phyloP scores from a whole-genome alignment of 805 yeast genomes.

The Pichia thaimueangensis region DNA sequence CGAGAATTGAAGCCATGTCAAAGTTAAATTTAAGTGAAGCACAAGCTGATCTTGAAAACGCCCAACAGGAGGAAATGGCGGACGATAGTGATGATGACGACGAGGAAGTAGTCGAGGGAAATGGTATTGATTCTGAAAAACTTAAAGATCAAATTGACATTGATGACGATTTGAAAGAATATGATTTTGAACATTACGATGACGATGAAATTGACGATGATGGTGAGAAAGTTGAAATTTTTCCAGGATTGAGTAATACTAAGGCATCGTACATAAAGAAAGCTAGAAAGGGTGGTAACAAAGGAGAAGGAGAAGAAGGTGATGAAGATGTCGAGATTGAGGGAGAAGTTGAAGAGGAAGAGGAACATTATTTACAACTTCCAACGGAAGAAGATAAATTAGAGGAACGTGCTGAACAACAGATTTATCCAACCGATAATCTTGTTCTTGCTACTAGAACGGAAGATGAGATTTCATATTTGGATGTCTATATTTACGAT shows the following conservation, averaged over 20 bases:
- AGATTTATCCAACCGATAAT: conserved; percentile 85
- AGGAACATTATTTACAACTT: conserved; percentile 57
- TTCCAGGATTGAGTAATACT: conserved; percentile 60
- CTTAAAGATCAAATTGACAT: conserved; percentile 50
- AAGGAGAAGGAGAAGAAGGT: conserved; percentile 25
- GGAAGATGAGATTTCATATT: conserved; percentile 87
- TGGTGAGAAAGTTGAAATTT: conserved; percentile 57
- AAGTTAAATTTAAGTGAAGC: conserved; percentile 76
- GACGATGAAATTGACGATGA: conserved; percentile 48
- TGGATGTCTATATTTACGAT: conserved; percentile 92
- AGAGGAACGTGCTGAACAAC: conserved; percentile 80
- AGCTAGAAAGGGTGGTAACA: conserved; percentile 39
- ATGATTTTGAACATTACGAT: conserved; percentile 80
- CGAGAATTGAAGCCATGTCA: conserved; percentile 80
- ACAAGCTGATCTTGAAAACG: conserved; percentile 26
- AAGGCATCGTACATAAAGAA: conserved; percentile 51
- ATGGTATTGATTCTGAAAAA: conserved; percentile 10
- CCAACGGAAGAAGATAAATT: conserved; percentile 56
- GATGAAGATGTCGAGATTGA: conserved; percentile 24
- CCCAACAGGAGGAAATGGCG: conserved; percentile 22
- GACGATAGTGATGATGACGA: conserved; percentile 23
- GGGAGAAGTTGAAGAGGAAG: conserved; percentile 41
- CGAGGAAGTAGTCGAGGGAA: too few species aligned
- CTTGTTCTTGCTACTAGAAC: conserved; percentile 87
- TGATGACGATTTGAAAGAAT: conserved; percentile 85